Conservation (phyloP, 78 protist species). For the Dictyostelium brefeldianum region DNA sequence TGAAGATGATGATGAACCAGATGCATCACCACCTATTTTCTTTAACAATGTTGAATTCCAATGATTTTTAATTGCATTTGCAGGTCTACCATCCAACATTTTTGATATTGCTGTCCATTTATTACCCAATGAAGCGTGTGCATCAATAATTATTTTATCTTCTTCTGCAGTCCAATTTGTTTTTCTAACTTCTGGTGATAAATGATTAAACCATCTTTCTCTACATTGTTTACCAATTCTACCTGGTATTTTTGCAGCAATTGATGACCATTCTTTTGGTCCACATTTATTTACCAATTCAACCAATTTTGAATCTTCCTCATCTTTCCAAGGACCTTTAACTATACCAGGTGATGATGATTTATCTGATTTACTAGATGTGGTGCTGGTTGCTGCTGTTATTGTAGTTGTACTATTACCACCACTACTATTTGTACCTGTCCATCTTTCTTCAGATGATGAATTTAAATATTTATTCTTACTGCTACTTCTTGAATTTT, state of each 20-base stretch:
- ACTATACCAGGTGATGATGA: conserved; percentile 41
- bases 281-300: conserved; percentile 66
- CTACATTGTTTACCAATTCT: conserved; percentile 87
- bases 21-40: conserved; percentile 55
- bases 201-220: conserved; percentile 92
- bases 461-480: conserved; percentile 46
- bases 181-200: conserved; percentile 87
- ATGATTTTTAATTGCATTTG: conserved; percentile 96
- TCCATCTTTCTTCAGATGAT: conserved; percentile 14
- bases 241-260: conserved; percentile 81
- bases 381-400: background rate
- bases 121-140: conserved; percentile 88
- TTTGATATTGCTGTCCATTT: conserved; percentile 93
- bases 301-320: conserved; percentile 78
- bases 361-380: background rate
- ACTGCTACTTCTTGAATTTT: conserved; percentile 35
- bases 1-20: background rate
- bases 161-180: conserved; percentile 92
- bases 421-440: background rate
- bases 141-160: conserved; percentile 87
- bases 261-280: conserved; percentile 83
- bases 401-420: background rate
- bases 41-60: conserved; percentile 93
- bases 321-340: conserved; percentile 80
- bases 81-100: conserved; percentile 92